Percentiles rank a stretch among this genome's conserved stretches.
phyloP scores from a whole-genome alignment of 2,329 filamentous ascomycete genomes.

The Geosmithia putterillii region DNA sequence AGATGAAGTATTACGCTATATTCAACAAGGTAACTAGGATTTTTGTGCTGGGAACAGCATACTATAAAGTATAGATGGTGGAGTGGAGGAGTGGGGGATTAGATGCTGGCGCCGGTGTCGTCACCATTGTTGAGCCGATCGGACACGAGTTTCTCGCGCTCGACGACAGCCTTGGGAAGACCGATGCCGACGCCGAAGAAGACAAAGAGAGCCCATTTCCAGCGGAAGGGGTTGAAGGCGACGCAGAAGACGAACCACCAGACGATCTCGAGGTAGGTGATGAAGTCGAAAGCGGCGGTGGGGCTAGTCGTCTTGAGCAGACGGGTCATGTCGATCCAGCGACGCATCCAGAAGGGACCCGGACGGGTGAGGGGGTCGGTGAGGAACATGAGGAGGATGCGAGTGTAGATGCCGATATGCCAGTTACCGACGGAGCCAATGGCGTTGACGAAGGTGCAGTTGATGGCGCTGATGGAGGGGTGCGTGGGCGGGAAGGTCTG shows the following conservation, averaged over 20 bases:
- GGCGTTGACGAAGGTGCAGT: constrained; percentile 69
- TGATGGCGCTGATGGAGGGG: constrained; percentile 65
- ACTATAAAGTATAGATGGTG: too few species aligned
- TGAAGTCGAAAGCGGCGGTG: constrained; percentile 74
- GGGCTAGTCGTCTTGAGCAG: constrained; percentile 58
- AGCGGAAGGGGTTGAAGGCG: constrained; percentile 70
- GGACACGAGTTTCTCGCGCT: constrained; percentile 52
- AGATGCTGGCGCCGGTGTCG: constrained; percentile 10
- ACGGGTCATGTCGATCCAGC: constrained; percentile 77
- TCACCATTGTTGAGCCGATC: constrained; percentile 24
- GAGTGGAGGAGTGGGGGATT: too few species aligned
- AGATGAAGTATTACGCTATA: too few species aligned
- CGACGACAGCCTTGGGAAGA: constrained; percentile 54
- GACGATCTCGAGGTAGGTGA: constrained; percentile 72
- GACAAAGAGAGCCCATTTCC: constrained; percentile 83
- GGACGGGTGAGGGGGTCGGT: constrained; percentile 67
- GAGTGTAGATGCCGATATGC: constrained; percentile 83
- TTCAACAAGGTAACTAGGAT: too few species aligned
- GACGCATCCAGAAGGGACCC: constrained; percentile 61
- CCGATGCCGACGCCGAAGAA: constrained; percentile 61
- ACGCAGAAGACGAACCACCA: constrained; percentile 81
- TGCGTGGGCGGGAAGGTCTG: constrained; percentile 72
- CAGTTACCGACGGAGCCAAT: constrained; percentile 78
- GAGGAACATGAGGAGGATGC: constrained; percentile 78
- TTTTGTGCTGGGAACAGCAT: too few species aligned